Percentiles rank a stretch among this genome's conserved stretches.
These are phyloP conservation scores for Starmerella geochares DNA, from an alignment of 805 yeast species.

Conservation along the genomic window DNA sequence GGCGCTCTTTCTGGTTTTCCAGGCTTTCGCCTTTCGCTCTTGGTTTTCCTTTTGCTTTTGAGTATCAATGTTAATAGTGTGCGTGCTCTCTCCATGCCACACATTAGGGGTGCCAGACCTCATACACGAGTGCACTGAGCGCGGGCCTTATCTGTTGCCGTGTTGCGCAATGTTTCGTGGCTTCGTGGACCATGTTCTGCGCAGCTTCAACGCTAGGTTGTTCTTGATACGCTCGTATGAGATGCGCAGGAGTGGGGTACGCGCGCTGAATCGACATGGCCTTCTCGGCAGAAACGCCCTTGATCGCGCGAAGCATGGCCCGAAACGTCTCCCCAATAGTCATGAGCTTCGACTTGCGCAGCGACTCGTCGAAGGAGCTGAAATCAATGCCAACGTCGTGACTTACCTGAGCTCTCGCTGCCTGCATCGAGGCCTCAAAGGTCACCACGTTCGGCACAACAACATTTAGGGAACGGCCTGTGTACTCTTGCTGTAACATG, in stretches of 20 bases:
- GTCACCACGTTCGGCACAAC: conserved; percentile 44
- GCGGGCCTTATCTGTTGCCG: conserved; percentile 33
- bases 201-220: conserved; percentile 30
- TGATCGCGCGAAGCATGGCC: conserved; percentile 63
- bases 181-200: conserved; percentile 29
- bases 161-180: conserved; percentile 39
- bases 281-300: conserved; percentile 76
- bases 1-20: too few species aligned
- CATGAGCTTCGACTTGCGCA: conserved; percentile 59
- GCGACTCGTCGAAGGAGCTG: conserved; percentile 50
- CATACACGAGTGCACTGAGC: conserved; percentile 34
- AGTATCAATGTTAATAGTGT: too few species aligned
- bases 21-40: too few species aligned
- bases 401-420: conserved; percentile 16
- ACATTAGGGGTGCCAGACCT: conserved; percentile 40
- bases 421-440: conserved; percentile 38
- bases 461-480: conserved; percentile 32
- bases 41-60: too few species aligned
- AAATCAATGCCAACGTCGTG: conserved; percentile 34
- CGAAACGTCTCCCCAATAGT: conserved; percentile 70
- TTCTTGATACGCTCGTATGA: conserved; percentile 41
- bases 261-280: conserved; percentile 65
- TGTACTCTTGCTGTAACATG: conserved; percentile 36
- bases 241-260: conserved; percentile 57
- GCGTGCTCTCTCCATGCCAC: too few species aligned